Percentiles rank a stretch among this genome's conserved stretches.
Evolutionary conservation across 345 rosid genomes (phyloP).

Genomic region (rapeseed (Brassica napus)): DNA sequence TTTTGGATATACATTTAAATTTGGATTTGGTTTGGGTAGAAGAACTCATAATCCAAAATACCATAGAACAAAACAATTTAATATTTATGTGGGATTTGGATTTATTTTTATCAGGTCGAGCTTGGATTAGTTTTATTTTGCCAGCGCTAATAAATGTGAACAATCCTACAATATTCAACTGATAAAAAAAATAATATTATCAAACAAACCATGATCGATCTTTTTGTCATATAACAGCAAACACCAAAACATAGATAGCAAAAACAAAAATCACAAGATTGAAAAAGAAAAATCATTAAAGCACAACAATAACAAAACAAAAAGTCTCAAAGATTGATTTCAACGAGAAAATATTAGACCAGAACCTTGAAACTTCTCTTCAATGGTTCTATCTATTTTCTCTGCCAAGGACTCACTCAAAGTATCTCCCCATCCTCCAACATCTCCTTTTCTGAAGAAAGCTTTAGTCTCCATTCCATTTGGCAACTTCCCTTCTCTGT

Average conservation of each 20-base stretch:
- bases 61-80: too few relatives aligned
- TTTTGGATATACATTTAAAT: too few relatives aligned
- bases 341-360: neutral
- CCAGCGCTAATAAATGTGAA: too few relatives aligned
- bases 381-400: neutral
- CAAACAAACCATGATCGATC: too few relatives aligned
- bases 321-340: neutral
- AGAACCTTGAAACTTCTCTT: constrained; percentile 15
- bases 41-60: too few relatives aligned
- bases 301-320: neutral
- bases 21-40: too few relatives aligned
- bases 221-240: neutral
- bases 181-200: too few relatives aligned
- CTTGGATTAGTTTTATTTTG: too few relatives aligned
- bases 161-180: too few relatives aligned
- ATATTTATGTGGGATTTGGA: too few relatives aligned
- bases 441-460: constrained; percentile 37
- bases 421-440: constrained; percentile 42
- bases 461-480: constrained; percentile 36
- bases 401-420: constrained; percentile 29
- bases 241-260: neutral
- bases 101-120: too few relatives aligned
- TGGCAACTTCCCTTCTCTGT: constrained; percentile 33
- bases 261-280: neutral
- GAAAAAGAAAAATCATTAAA: neutral